These are phyloP conservation scores for Aspergillus fumigatus DNA, from an alignment of 2,329 filamentous ascomycete genomes.

Conservation along the genomic window DNA sequence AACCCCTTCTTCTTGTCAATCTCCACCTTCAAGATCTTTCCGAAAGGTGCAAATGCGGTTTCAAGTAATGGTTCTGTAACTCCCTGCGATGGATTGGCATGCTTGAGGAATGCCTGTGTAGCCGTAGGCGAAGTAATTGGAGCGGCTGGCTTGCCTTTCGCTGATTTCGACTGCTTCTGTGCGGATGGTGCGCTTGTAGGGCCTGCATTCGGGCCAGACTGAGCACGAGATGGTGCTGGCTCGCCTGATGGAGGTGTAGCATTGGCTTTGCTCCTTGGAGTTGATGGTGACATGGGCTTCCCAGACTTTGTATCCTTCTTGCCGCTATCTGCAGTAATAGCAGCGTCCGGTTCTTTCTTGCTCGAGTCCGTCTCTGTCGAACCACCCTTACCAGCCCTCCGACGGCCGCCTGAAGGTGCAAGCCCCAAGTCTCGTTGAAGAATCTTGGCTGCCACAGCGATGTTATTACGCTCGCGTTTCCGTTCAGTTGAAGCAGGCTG, in stretches of 20 bases:
- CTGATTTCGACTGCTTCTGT: conserved; percentile 22
- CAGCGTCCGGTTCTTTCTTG: conserved; percentile 16
- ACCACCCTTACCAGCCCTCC: conserved; percentile 30
- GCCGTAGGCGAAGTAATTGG: conserved; percentile 22
- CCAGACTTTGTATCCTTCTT: conserved; percentile 23
- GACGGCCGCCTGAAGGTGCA: conserved; percentile 42
- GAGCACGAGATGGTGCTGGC: conserved; percentile 13
- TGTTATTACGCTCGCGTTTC: conserved; percentile 52
- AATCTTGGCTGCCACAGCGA: conserved; percentile 53
- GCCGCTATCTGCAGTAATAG: conserved; percentile 11
- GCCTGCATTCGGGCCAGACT: conserved; percentile 12
- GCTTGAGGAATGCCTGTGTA: conserved; percentile 65
- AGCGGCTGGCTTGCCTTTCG: conserved; percentile 24
- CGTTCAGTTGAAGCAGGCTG: conserved; percentile 38
- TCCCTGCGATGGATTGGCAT: conserved; percentile 83
- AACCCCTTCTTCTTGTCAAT: conserved; percentile 95
- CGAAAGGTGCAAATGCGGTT: conserved; percentile 68
- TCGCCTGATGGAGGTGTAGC: conserved; percentile 21
- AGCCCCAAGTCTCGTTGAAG: conserved; percentile 60
- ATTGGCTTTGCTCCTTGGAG: conserved; percentile 12
- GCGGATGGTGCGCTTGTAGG: conserved; percentile 14
- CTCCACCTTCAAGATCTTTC: conserved; percentile 72
- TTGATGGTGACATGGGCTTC: conserved; percentile 13
- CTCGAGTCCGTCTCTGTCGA: conserved; percentile 20
- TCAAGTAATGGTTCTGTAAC: conserved; percentile 79